Conservation (phyloP, 1,139 yeast genomes). For the Yamadazyma membranifaciens region DNA sequence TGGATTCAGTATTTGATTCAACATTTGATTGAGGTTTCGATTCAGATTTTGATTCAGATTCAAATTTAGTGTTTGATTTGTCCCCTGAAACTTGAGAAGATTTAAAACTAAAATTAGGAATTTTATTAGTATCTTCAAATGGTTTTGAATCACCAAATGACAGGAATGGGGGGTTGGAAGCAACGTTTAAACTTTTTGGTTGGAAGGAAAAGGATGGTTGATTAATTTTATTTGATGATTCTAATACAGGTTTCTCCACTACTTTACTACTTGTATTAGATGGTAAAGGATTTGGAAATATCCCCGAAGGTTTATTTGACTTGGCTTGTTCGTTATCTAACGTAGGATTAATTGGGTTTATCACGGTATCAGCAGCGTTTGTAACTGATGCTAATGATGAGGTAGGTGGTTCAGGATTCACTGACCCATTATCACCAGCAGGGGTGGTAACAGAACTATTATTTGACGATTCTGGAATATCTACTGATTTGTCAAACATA, state of each 20-base stretch:
- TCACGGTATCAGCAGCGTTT: conserved; percentile 1
- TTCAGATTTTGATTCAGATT: not conserved
- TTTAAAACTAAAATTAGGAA: not conserved
- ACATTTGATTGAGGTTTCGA: not conserved
- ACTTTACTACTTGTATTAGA: not conserved
- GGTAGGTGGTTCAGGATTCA: conserved; percentile 10
- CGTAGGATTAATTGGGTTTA: not conserved
- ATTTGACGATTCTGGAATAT: conserved; percentile 14
- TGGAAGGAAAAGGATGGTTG: not conserved
- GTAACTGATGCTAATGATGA: conserved; percentile 5
- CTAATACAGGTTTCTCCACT: not conserved
- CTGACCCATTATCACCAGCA: conserved; percentile 14
- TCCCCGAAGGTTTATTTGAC: not conserved
- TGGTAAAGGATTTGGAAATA: too few relatives aligned
- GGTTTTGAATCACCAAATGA: not conserved
- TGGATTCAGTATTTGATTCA: not conserved
- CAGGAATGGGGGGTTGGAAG: not conserved
- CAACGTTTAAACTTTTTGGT: not conserved
- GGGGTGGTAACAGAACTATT: conserved; percentile 17
- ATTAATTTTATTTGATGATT: not conserved
- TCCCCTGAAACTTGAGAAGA: not conserved
- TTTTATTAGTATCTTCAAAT: not conserved
- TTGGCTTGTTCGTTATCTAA: not conserved
- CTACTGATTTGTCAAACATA: conserved; percentile 30
- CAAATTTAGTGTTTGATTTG: not conserved